Evolutionary conservation across 2,329 filamentous ascomycete species (phyloP).

Genomic region (Fusarium foetens): DNA sequence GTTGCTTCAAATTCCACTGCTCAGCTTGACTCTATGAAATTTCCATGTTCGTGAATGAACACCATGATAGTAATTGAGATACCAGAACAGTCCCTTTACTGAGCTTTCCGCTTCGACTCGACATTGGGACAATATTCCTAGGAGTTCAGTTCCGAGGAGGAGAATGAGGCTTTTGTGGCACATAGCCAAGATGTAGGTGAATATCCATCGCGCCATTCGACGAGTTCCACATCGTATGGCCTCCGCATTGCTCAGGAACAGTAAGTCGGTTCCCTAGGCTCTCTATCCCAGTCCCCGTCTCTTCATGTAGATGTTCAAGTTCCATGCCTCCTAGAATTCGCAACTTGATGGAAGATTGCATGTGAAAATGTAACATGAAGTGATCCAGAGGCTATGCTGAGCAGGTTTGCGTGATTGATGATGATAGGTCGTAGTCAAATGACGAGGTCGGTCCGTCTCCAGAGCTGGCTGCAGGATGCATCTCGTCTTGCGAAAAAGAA

Average conservation of each 20-base stretch:
- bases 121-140: neutral
- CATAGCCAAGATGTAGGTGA: neutral
- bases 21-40: neutral
- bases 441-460: conserved; percentile 16
- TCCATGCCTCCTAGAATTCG: neutral
- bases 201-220: neutral
- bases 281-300: neutral
- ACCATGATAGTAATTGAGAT: neutral
- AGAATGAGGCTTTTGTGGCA: neutral
- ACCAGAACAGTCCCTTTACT: fast-evolving
- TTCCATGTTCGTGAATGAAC: neutral
- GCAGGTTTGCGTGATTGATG: neutral
- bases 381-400: neutral
- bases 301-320: neutral
- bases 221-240: neutral
- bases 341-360: neutral
- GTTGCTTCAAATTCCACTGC: fast-evolving
- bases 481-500: neutral
- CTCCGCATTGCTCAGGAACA: neutral
- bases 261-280: neutral
- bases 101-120: too few relatives aligned
- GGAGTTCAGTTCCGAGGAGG: neutral
- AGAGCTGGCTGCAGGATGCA: neutral
- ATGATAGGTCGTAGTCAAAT: neutral
- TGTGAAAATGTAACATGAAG: neutral